phyloP scores from a whole-genome alignment of 495 filamentous ascomycete genomes.

The Thozetella sp. region DNA sequence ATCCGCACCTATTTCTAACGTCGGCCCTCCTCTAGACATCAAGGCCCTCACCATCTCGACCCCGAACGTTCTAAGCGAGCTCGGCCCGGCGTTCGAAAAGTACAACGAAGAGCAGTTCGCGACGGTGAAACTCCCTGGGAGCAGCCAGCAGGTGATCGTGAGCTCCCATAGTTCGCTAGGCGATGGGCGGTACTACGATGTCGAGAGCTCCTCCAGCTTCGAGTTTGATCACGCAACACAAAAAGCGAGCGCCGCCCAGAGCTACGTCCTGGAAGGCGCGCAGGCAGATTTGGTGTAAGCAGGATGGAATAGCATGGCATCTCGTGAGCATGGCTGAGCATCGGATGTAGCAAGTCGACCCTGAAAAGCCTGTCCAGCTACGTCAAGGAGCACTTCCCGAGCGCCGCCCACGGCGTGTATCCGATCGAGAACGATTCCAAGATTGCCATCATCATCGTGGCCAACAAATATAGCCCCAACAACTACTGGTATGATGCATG shows the following conservation, averaged over 20 bases:
- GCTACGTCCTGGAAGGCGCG: constrained; percentile 76
- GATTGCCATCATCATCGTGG: constrained; percentile 81
- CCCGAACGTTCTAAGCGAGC: constrained; percentile 64
- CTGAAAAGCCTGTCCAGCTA: constrained; percentile 77
- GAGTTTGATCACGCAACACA: constrained; percentile 84
- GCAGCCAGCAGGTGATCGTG: constrained; percentile 81
- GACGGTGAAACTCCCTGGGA: constrained; percentile 84
- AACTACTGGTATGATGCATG: constrained; percentile 81
- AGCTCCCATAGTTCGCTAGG: constrained; percentile 83
- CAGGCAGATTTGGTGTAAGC: constrained; percentile 79
- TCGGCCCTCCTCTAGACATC: constrained; percentile 64
- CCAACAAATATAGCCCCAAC: constrained; percentile 95
- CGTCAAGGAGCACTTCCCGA: constrained; percentile 86
- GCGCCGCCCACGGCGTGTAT: constrained; percentile 77
- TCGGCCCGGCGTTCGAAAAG: constrained; percentile 83
- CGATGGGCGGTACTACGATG: constrained; percentile 82
- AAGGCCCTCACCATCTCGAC: constrained; percentile 79
- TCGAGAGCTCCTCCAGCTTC: constrained; percentile 83
- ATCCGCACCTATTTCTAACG: constrained; percentile 1
- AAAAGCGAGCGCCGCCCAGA: constrained; percentile 83
- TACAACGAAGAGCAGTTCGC: constrained; percentile 96
- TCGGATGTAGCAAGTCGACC: constrained; percentile 66
- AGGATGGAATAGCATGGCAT: background rate
- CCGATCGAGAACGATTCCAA: constrained; percentile 74
- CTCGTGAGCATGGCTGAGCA: background rate